Base-by-base conservation (phyloP, 1,139 yeast genomes). In the Waltiozyma sp. region DNA sequence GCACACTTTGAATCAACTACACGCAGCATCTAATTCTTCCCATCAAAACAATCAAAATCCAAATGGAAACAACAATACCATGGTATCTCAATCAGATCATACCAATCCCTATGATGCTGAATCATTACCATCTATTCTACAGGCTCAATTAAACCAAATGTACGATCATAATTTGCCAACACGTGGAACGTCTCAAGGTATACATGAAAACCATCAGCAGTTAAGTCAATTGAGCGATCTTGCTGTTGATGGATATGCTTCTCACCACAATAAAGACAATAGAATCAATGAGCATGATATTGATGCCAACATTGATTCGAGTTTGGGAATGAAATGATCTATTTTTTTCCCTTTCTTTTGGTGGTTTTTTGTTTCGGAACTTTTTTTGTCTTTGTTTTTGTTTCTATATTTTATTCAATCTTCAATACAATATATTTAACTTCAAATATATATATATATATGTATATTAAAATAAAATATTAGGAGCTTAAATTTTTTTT, bases 251-350 rank as follows among this genome's bases (percentile, higher is more conserved):
- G 41, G 13, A 18, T 41, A 8, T 43, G 38, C 13, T 43, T 40
- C 14, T 28, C 40, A 19, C 42, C 43, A 38, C 38, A 38, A 19
- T 19, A 18, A 18, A 23, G 23, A 5, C 3, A 15, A 18, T 11
- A 18, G 15, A 15, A 18, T 18, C 34, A 48, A 49, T 36, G 42
- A 45, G 21, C 49, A 49, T 19, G 46, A 51, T 4, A 43, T 48
- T 35, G 45, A 54, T 43, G 52, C 49, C 38, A 54, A 55, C 42
- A 55, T 55, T 41, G 59, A 55, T 39, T 51, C 54, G 38, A 47
- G 43, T 28, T 39, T 55, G 28, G 58, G 52, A 10, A 55, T 26
- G 28, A 26, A 26, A 14, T 26, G 28, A 26, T 21, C 4, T 21
- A 5, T 5, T 21, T 8, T 21, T 8, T 8, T 21, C 7, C 23